These are phyloP conservation scores for Astragalus membranaceus DNA, from an alignment of 306 rosid genomes.

Conservation along the genomic window DNA sequence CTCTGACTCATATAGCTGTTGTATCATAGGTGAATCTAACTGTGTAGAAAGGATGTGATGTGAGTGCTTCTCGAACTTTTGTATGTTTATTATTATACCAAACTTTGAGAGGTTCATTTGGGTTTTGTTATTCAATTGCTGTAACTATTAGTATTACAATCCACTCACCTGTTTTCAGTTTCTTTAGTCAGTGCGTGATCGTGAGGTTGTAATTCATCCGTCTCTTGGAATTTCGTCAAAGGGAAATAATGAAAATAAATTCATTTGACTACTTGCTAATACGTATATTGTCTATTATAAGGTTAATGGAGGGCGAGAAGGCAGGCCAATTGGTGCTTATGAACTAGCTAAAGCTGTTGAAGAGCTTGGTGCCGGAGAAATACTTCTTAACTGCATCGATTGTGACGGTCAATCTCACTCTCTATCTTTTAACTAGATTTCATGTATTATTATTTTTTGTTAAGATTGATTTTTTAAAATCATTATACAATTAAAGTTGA, in stretches of 20 bases:
- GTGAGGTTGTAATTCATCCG: background rate
- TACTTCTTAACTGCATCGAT: constrained; percentile 90
- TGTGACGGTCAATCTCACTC: constrained; percentile 66
- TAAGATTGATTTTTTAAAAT: background rate
- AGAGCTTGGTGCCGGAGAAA: constrained; percentile 98
- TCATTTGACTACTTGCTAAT: background rate
- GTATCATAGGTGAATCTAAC: background rate
- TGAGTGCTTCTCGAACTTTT: background rate
- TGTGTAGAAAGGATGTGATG: too few species aligned
- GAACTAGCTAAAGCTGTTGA: constrained; percentile 95
- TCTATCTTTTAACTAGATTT: background rate
- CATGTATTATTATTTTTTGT: background rate
- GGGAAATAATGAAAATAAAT: constrained; percentile 4
- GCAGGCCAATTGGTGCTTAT: constrained; percentile 89
- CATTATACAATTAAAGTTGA: background rate
- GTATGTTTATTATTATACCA: too few species aligned
- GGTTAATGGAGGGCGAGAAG: constrained; percentile 94
- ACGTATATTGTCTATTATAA: constrained; percentile 25
- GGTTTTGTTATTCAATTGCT: too few species aligned
- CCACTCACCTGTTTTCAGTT: background rate
- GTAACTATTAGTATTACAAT: background rate
- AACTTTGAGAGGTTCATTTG: too few species aligned
- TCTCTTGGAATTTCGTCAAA: background rate
- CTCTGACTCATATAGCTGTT: background rate
- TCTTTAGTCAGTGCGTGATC: background rate